Evolutionary conservation across 345 rosid genomes (phyloP).

Genomic region (Eutrema heterophyllum): DNA sequence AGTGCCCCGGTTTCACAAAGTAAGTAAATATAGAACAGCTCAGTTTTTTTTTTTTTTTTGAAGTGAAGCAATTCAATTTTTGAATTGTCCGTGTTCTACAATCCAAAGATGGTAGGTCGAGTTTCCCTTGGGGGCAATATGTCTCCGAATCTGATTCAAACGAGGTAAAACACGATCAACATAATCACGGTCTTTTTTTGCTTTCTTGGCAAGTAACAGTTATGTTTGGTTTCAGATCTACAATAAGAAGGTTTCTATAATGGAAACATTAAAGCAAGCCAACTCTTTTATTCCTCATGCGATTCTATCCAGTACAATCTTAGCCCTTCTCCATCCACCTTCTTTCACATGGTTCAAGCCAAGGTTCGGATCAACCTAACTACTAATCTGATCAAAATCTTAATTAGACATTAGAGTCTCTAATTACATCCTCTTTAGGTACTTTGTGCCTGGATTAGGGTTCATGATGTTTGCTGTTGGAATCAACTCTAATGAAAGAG

Average conservation of each 20-base stretch:
- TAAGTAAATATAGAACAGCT: constrained; percentile 8
- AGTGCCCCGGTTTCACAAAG: constrained; percentile 26
- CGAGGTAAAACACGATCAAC: constrained; percentile 36
- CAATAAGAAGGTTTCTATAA: constrained; percentile 36
- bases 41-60: constrained; percentile 8
- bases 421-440: constrained; percentile 39
- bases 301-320: constrained; percentile 64
- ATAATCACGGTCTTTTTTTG: background rate
- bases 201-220: constrained; percentile 5
- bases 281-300: constrained; percentile 80
- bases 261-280: constrained; percentile 58
- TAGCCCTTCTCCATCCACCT: constrained; percentile 88
- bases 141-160: constrained; percentile 34
- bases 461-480: constrained; percentile 98
- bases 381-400: background rate
- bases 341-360: constrained; percentile 91
- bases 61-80: background rate
- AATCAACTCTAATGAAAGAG: constrained; percentile 77
- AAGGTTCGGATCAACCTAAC: constrained; percentile 41
- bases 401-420: background rate
- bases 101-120: constrained; percentile 31
- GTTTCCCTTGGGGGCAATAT: constrained; percentile 31
- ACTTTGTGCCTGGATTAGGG: constrained; percentile 89
- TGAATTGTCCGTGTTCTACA: background rate
- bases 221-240: constrained; percentile 33